phyloP scores from a whole-genome alignment of 495 filamentous ascomycete genomes.

The Podospora didyma region DNA sequence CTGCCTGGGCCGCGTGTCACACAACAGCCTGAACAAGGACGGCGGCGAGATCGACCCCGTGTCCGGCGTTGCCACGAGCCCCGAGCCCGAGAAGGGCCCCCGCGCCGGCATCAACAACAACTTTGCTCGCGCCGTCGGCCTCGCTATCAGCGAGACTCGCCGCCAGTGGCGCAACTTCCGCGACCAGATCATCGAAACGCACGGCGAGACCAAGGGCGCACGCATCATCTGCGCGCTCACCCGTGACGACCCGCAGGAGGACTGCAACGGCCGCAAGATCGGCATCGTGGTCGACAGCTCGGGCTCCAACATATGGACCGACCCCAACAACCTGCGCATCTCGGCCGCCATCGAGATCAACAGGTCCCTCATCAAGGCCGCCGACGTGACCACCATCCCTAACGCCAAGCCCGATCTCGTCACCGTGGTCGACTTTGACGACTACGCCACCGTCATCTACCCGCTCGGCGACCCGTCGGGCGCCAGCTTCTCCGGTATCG shows the following conservation, averaged over 20 bases:
- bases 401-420: not conserved
- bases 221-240: conserved; percentile 1
- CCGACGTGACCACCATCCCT: not conserved
- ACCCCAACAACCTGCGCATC: not conserved
- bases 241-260: conserved; percentile 1
- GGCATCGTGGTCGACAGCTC: conserved; percentile 1
- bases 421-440: not conserved
- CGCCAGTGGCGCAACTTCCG: conserved; percentile 1
- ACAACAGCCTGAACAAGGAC: conserved; percentile 3
- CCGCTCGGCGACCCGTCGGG: not conserved
- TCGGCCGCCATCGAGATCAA: not conserved
- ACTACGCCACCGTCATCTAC: not conserved
- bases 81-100: not conserved
- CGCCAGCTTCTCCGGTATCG: not conserved
- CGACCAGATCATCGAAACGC: not conserved
- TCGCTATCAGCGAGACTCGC: not conserved
- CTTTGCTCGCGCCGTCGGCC: not conserved
- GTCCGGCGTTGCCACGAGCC: not conserved
- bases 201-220: not conserved
- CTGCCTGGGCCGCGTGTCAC: not conserved
- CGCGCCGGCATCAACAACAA: not conserved
- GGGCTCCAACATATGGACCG: not conserved
- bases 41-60: not conserved
- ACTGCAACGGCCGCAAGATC: conserved; percentile 1
- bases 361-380: not conserved